These are phyloP conservation scores for Akanthomyces muscarius DNA, from an alignment of 2,329 filamentous ascomycete species.

Conservation along the genomic window DNA sequence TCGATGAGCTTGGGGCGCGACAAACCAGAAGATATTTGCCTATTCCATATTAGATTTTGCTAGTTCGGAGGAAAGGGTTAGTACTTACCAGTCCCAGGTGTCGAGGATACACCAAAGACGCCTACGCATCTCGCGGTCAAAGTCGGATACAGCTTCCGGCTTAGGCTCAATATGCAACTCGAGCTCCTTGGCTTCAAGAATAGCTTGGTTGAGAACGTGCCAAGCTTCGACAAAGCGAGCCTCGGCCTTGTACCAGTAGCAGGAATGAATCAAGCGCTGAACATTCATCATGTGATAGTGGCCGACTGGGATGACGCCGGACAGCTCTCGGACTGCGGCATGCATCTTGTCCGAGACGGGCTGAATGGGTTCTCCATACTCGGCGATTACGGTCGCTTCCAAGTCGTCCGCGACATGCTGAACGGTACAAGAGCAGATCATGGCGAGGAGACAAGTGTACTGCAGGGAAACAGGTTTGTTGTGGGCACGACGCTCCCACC, in stretches of 20 bases:
- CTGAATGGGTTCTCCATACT: slow-evolving; percentile 22
- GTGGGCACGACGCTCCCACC: slow-evolving; percentile 26
- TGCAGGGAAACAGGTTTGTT: slow-evolving; percentile 25
- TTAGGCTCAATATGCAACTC: slow-evolving; percentile 25
- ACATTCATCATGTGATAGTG: slow-evolving; percentile 28
- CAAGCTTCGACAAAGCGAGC: slow-evolving; percentile 30
- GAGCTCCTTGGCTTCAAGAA: slow-evolving; percentile 29
- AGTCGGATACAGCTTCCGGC: slow-evolving; percentile 23
- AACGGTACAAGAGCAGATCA: slow-evolving; percentile 28
- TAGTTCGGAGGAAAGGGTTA: not conserved
- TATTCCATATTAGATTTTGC: slow-evolving; percentile 8
- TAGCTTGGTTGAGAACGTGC: slow-evolving; percentile 30
- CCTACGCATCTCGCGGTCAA: slow-evolving; percentile 30
- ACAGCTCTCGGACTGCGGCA: slow-evolving; percentile 25
- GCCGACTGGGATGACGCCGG: slow-evolving; percentile 26
- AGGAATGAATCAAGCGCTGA: slow-evolving; percentile 28
- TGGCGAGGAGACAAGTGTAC: slow-evolving; percentile 29
- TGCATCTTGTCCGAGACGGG: slow-evolving; percentile 26
- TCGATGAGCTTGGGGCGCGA: slow-evolving; percentile 34
- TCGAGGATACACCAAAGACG: slow-evolving; percentile 32
- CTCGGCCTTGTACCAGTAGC: slow-evolving; percentile 33
- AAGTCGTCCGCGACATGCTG: slow-evolving; percentile 27
- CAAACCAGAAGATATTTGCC: slow-evolving; percentile 33
- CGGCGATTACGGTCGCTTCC: slow-evolving; percentile 22
- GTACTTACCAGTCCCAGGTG: slow-evolving; percentile 32